These are phyloP conservation scores for Chaetothyriales sp. DNA, from an alignment of 2,329 filamentous ascomycete genomes.

Conservation along the genomic window DNA sequence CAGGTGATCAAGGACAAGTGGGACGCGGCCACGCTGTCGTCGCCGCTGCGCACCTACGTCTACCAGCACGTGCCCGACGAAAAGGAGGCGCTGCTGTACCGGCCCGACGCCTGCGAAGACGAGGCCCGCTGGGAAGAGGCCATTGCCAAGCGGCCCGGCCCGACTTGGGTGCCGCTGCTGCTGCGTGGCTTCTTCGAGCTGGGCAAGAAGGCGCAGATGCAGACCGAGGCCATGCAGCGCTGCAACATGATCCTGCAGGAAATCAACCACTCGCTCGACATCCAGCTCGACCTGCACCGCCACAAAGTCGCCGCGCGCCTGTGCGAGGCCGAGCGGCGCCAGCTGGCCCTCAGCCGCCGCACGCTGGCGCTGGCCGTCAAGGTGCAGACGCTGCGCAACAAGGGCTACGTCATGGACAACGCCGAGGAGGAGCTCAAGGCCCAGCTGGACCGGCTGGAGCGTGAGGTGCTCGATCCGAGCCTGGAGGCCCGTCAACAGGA, in stretches of 20 bases:
- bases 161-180: constrained; percentile 46
- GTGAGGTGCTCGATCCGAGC: constrained; percentile 46
- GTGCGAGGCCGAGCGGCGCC: constrained; percentile 45
- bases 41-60: constrained; percentile 47
- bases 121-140: constrained; percentile 53
- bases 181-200: constrained; percentile 48
- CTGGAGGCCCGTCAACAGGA: constrained; percentile 49
- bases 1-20: constrained; percentile 48
- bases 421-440: constrained; percentile 50
- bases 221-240: constrained; percentile 43
- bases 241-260: constrained; percentile 48
- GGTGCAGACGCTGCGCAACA: constrained; percentile 48
- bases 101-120: constrained; percentile 44
- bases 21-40: constrained; percentile 39
- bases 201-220: constrained; percentile 43
- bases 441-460: constrained; percentile 45
- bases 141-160: constrained; percentile 43
- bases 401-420: constrained; percentile 52
- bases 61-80: constrained; percentile 47
- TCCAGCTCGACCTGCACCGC: constrained; percentile 47
- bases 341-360: constrained; percentile 46
- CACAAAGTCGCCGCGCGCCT: constrained; percentile 46
- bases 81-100: constrained; percentile 47
- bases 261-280: constrained; percentile 49
- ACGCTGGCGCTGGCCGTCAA: constrained; percentile 50